Percentiles rank a stretch among this genome's conserved stretches.
These are phyloP conservation scores for Ogataea sp. DNA, from an alignment of 805 yeast genomes.

Conservation along the genomic window DNA sequence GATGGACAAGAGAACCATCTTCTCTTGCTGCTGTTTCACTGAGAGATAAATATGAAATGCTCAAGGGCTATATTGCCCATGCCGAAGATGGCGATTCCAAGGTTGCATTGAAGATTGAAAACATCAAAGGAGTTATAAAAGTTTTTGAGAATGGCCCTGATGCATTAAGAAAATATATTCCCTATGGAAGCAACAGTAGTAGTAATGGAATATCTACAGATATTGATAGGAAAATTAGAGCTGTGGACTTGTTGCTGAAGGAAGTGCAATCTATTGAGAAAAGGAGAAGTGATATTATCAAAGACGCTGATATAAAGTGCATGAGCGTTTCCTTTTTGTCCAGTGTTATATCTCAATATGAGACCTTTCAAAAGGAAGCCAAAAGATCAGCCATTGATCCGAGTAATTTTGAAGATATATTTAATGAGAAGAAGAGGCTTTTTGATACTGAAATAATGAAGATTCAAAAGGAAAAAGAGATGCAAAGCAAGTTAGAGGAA, in stretches of 20 bases:
- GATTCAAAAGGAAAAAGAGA: conserved; percentile 31
- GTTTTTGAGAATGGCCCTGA: conserved; percentile 29
- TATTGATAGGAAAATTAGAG: background rate
- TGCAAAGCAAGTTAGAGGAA: conserved; percentile 17
- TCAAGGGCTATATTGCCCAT: conserved; percentile 41
- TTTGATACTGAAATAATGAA: conserved; percentile 40
- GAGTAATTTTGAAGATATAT: conserved; percentile 27
- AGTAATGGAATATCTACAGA: conserved; percentile 7
- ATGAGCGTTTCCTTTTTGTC: conserved; percentile 41
- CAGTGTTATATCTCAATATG: conserved; percentile 40
- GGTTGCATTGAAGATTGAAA: conserved; percentile 36
- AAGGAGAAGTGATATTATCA: conserved; percentile 29
- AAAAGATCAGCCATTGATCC: conserved; percentile 14
- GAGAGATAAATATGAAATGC: conserved; percentile 30
- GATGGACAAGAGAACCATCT: conserved; percentile 49
- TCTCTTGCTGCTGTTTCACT: conserved; percentile 33
- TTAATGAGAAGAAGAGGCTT: conserved; percentile 32
- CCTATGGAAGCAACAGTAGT: conserved; percentile 23
- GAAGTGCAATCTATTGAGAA: conserved; percentile 24
- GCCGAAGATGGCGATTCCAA: conserved; percentile 58
- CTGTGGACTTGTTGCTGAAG: conserved; percentile 25
- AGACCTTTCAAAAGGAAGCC: conserved; percentile 16
- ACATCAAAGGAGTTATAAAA: conserved; percentile 38
- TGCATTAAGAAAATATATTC: conserved; percentile 27
- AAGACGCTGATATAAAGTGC: conserved; percentile 35